phyloP scores from a whole-genome alignment of 2,329 filamentous ascomycete genomes.

The Paecilomyces niveus region DNA sequence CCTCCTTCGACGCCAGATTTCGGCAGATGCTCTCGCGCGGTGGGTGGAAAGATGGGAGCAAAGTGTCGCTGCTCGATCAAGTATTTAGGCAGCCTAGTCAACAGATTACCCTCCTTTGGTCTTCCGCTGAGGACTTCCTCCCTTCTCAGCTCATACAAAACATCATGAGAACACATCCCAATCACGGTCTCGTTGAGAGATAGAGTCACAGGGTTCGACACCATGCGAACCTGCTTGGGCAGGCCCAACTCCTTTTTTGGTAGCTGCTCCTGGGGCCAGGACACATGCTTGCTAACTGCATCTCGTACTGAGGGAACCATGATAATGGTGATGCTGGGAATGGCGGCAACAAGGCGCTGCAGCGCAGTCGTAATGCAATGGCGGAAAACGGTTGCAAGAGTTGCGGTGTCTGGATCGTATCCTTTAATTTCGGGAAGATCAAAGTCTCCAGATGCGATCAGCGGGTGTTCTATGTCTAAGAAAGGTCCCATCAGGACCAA shows the following conservation, averaged over 20 bases:
- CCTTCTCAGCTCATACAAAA: constrained; percentile 71
- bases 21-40: constrained; percentile 59
- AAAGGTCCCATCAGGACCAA: constrained; percentile 82
- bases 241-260: constrained; percentile 66
- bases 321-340: constrained; percentile 75
- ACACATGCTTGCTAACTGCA: constrained; percentile 71
- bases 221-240: constrained; percentile 65
- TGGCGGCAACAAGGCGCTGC: constrained; percentile 59
- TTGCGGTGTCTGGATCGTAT: constrained; percentile 69
- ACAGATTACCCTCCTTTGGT: constrained; percentile 51
- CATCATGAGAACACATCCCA: constrained; percentile 75
- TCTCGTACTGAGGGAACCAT: constrained; percentile 79
- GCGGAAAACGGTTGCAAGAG: constrained; percentile 75
- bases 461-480: constrained; percentile 82
- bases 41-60: constrained; percentile 79
- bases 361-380: constrained; percentile 69
- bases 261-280: constrained; percentile 75
- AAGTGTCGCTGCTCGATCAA: constrained; percentile 87
- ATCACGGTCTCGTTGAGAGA: constrained; percentile 81
- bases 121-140: constrained; percentile 61
- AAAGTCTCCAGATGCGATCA: constrained; percentile 74
- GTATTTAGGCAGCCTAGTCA: constrained; percentile 66
- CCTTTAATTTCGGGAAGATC: constrained; percentile 62
- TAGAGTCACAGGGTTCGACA: constrained; percentile 86
- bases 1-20: constrained; percentile 56